Base-by-base conservation (phyloP, 2,329 filamentous ascomycete species). In the Fusarium algeriense region DNA sequence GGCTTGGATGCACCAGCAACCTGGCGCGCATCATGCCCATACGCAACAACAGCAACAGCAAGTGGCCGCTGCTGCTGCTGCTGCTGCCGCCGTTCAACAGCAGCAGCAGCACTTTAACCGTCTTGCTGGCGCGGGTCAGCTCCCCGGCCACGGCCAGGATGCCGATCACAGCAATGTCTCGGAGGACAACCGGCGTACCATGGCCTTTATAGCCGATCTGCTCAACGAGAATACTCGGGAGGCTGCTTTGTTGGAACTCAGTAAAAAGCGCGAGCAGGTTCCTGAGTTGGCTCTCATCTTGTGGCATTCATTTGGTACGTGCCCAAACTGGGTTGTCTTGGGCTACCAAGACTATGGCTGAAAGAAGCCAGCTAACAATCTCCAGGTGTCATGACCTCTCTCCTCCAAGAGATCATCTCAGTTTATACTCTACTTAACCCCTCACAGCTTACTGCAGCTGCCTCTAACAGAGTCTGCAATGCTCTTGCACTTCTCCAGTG, bases 211-310 rank as follows among this genome's bases (percentile, higher is more conserved):
- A 71, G 93, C 95, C 59, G 95, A 98, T 80, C 87, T 98, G 63
- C 88, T 98, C 79, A 95, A 94, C 80, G 93, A 95, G 72, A 90
- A 88, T 76, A 95, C 94, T 32, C 89, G 96, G 70, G 96, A 98
- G 84, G 91, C 93, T 7, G 96, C 96, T 53, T 87, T 99, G 59
- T 87, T 99, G 78, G 96, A 99, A 82, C 87, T 99, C 55, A 98
- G 95, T 84, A 99, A 99, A 87, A 99, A 99, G 88, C 88, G 96
- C 62, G 96, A 99, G 83, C 96, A 98, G 82, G 96, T 99, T 19
- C 95, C 96, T 1, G 96, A 99, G 84, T 86, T 99, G 65, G 96
- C 96, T 49, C 85, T 99, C 76, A 97, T 99, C 68, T 86, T 99
- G 69, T 99, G 96, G 96, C 96, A 99, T 82, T 98, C 95, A 6